Evolutionary conservation across 768 basidiomycete species (phyloP), one percentile per base, ranked within the genome.

Genomic region (Pilatotrama ljubarskyi): DNA sequence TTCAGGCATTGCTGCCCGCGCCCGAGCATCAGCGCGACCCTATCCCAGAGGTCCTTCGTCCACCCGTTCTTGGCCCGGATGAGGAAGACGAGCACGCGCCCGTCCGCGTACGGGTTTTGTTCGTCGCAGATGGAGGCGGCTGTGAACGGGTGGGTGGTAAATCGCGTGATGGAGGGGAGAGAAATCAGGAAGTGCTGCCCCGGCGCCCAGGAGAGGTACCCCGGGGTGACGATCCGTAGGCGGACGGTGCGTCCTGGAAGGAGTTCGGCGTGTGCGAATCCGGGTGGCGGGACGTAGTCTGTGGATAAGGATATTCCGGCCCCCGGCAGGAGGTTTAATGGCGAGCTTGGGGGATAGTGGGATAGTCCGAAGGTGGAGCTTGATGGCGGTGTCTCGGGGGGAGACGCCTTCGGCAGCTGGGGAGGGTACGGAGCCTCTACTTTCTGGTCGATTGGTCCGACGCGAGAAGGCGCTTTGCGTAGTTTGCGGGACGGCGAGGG

Each of bases 101-200:
- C 84, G 41, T 76, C 76, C 48, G 79, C 76, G n/a, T 73, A 71
- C 6, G 68, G 69, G 2, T 74, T 74, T 63, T 77, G 73, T 51
- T 76, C 74, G 55, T 87, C 84, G 63, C 81, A 84, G 26, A 85
- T 75, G 35, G 84, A 83, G 22, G 82, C 84, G 60, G 82, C 82
- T 0, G 91, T 91, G 72, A 91, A 92, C 2, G 90, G 90, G 66
- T 92, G 90, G 3, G 82, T 79, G 24, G 82, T 80, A 66, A 86
- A 76, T 35, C 73, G 75, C 3, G 85, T 85, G 25, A 93, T 75
- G 29, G 80, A 79, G 0, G 91, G 90, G 18, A 91, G 77, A 51
- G 77, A 82, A 60, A 93, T 76, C 22, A 88, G 77, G 65, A 91
- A 84, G 70, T 90, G 87, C 70, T 92, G 91, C n/a, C 90, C 91